phyloP scores from a whole-genome alignment of 805 yeast species.

The Candida wancherniae region DNA sequence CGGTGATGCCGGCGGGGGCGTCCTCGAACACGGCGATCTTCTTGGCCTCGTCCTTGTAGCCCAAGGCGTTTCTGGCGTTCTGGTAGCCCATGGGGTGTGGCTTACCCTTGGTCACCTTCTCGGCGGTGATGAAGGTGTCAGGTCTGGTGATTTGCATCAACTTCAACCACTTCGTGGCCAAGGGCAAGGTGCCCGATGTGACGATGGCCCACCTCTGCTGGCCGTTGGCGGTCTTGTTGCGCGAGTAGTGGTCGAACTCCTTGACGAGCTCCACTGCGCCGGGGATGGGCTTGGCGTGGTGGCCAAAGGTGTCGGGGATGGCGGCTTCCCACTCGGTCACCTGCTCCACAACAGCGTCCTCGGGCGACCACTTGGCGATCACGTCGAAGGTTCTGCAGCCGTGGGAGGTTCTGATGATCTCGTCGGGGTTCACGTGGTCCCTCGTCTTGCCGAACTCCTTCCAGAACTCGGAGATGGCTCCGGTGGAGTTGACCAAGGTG shows the following conservation, averaged over 20 bases:
- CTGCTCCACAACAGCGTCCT: slow-evolving; percentile 61
- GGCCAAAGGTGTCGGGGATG: slow-evolving; percentile 69
- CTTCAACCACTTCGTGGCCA: slow-evolving; percentile 77
- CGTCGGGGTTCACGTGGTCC: slow-evolving; percentile 64
- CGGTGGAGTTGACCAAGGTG: slow-evolving; percentile 77
- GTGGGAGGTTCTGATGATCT: slow-evolving; percentile 69
- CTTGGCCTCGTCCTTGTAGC: slow-evolving; percentile 30
- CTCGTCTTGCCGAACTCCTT: slow-evolving; percentile 62
- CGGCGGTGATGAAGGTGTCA: slow-evolving; percentile 75
- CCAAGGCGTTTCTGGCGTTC: slow-evolving; percentile 47
- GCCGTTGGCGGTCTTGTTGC: slow-evolving; percentile 36
- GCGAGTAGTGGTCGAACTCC: slow-evolving; percentile 47
- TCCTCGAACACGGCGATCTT: slow-evolving; percentile 74
- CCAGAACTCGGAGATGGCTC: slow-evolving; percentile 82
- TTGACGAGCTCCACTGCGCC: slow-evolving; percentile 67
- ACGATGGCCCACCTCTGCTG: slow-evolving; percentile 77
- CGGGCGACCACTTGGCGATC: slow-evolving; percentile 68
- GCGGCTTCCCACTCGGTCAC: slow-evolving; percentile 63
- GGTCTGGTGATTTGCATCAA: slow-evolving; percentile 60
- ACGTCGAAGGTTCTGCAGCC: slow-evolving; percentile 83
- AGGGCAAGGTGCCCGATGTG: slow-evolving; percentile 72
- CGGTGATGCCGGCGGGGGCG: slow-evolving; percentile 82
- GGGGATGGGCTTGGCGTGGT: slow-evolving; percentile 67
- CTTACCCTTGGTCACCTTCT: slow-evolving; percentile 73
- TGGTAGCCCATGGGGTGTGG: slow-evolving; percentile 84